Evolutionary conservation across 2,329 filamentous ascomycete genomes (phyloP), one percentile per base, ranked within the genome.

Genomic region (Paecilomyces fulvus): DNA sequence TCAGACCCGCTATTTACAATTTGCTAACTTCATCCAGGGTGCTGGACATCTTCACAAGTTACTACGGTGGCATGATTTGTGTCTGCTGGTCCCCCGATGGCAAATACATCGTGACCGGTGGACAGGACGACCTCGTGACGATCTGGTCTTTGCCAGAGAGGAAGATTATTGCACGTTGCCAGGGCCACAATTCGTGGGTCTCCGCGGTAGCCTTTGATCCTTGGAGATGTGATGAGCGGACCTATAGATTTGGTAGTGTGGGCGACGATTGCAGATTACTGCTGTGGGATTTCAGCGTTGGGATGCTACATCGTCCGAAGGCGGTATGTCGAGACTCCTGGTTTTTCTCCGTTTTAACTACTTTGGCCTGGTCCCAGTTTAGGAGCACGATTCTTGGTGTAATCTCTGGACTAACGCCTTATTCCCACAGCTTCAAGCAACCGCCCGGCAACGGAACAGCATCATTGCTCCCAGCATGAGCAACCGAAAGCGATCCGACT

Each of bases 81-180:
- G 91, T 96, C 1, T 95, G 90, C 74, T 99, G 94, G 94, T 96
- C 92, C 6, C 94, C 94, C 9, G 94, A 99, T 68, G 92, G 91
- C 53, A 92, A 95, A 70, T 99, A 97, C 71, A 86, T 99, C 53
- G 79, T 99, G 17, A 96, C 94, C 0, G 94, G 94, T 54, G 92
- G 94, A 3, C 92, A 97, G 73, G 94, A 99, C 70, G 94, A 99
- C 70, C 78, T 97, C 9, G 88, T 99, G 11, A 95, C 91, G 0
- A 96, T 99, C 63, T 99, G 94, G 94, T 94, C 87, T 14, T 80
- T 96, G 37, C 82, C 85, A 46, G 94, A 97, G 66, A 85, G 84
- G 50, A 83, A 86, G 54, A 85, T 99, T 52, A 87, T 99, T 52
- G 94, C 92, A 17, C 84, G 94, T 60, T 97, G 94, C 70, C 90